A percentile compares a stretch with the other conserved stretches of the same genome.
phyloP scores from a whole-genome alignment of 179 eudicot species.

The Nepenthes alata region DNA sequence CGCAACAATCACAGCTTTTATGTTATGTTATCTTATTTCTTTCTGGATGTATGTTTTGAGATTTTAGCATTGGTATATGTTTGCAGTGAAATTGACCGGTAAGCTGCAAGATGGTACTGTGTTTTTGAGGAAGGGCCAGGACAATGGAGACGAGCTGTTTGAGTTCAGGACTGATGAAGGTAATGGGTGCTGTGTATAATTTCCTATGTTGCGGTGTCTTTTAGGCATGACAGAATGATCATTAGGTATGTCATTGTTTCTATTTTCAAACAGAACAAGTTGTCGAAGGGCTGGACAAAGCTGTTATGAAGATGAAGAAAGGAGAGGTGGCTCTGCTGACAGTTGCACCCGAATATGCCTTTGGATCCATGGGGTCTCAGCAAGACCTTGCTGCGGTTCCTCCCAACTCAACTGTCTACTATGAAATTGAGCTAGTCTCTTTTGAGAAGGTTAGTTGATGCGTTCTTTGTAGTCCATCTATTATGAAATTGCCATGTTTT shows the following conservation, averaged over 20 bases:
- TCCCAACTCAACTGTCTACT: slow-evolving; percentile 18
- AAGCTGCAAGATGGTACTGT: slow-evolving; percentile 72
- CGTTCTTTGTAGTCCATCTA: not conserved
- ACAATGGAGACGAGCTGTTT: slow-evolving; percentile 34
- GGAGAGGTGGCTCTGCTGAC: slow-evolving; percentile 43
- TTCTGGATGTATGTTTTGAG: not conserved
- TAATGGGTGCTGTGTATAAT: slow-evolving; percentile 6
- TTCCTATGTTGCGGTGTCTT: not conserved
- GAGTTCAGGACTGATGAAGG: slow-evolving; percentile 89
- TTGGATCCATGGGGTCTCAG: slow-evolving; percentile 28
- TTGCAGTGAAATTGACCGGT: slow-evolving; percentile 64
- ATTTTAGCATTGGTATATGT: not conserved
- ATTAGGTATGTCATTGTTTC: no score
- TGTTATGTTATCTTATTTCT: not conserved
- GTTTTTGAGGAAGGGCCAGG: slow-evolving; percentile 59
- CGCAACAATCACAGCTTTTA: no score
- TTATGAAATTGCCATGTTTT: not conserved
- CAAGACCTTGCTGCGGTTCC: slow-evolving; percentile 42
- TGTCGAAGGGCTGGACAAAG: slow-evolving; percentile 40
- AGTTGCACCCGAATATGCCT: slow-evolving; percentile 41
- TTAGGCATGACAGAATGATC: not conserved
- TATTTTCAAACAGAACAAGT: slow-evolving; percentile 37
- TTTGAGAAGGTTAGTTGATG: slow-evolving; percentile 44
- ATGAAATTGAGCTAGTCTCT: slow-evolving; percentile 51
- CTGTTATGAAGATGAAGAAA: slow-evolving; percentile 44